Base-by-base conservation (phyloP, 1,139 yeast genomes). In the Protomyces arabidopsidicola region DNA sequence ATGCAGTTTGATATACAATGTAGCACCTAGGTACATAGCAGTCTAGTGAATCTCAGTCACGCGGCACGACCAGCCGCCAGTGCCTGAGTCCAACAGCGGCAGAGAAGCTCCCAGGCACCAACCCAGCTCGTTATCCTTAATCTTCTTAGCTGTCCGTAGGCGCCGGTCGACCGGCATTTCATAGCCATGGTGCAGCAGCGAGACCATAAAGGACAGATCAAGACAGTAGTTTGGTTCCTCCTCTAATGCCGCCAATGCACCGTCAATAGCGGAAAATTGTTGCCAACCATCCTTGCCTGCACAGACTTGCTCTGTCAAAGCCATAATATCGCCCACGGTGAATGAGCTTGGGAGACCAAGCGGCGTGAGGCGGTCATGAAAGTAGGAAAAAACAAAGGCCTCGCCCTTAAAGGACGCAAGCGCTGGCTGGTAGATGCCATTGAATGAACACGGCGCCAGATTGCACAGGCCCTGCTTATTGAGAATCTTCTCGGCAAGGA, bases 71-170 rank as follows among this genome's bases (percentile, higher is more conserved):
- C 63, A 60, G 27, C 58, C 58, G 27, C 58, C 50, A 3, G 53
- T 39, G 31, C 62, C 62, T 3, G 51, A 34, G 18, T 60, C 63
- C 12, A 93, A 79, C 69, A 93, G 79, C 2, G 98, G 98, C 71
- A 93, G 81, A 0, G 97, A 89, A 1, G 98, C 98, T 69, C 99
- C 99, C 67, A 93, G 80, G 78, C 98, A 93, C 99, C 99, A 93
- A 42, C 98, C 98, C 62, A 93, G 80, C 76, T 93, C 98, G 72
- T 89, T 90, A 72, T 85, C 84, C 66, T 85, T 87, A 69, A 93
- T 90, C 72, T 84, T 90, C 78, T 89, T 84, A 8, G 98, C 98
- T 6, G 97, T 93, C 74, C 83, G 87, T 71, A 93, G 84, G 75
- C 91, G 98, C 74, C 98, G 85, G 71, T 81, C 80, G 65, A 88